Evolutionary conservation across 306 rosid species (phyloP), one percentile per base, ranked within the genome.

Genomic region (Pyrus bretschneideri): DNA sequence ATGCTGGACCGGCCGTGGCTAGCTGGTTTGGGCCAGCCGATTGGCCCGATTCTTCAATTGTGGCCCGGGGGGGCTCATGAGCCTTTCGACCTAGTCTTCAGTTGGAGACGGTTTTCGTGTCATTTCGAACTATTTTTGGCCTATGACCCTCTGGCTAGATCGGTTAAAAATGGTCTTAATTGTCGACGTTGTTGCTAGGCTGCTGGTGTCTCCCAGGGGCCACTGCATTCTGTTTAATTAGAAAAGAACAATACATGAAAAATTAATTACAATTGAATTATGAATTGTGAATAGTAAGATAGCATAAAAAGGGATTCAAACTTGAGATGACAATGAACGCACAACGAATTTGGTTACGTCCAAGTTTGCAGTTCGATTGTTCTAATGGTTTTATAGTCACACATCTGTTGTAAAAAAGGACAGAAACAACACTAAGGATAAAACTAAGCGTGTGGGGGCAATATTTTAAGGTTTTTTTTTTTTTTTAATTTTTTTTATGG

Each of bases 121-220:
- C 7, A 33, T 33, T 33, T 33, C 2, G 38, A 2, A 0, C 38
- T 33, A 33, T 33, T 33, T 33, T 33, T 1, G 8, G 2, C 8
- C 2, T 33, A 5, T 33, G 6, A 3, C 0, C 35, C 6, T 33
- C 0, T 33, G 38, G 0, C 8, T 2, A 9, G 8, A 33, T 33
- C 38, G 0, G 2, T 33, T 33, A 2, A 2, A 33, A 8, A 33
- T 44, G 51, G 35, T 57, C 4, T 10, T 10, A 21, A 13, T 40
- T 58, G 72, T 51, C 22, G 72, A 71, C 60, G 27, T 71, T 67
- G 72, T 63, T 78, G 67, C 59, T 51, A 42, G 21, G 69, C 46
- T 60, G 69, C 65, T 73, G 69, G 44, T 58, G 42, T 65, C 69
- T 33, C 69, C 45, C 4, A 9, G 29, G 45, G 45, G 70, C 11